A percentile compares a stretch with the other conserved stretches of the same genome.
Evolutionary conservation across 371 early-diverging fungal species (phyloP).

Genomic region (Saksenaea oblongispora): DNA sequence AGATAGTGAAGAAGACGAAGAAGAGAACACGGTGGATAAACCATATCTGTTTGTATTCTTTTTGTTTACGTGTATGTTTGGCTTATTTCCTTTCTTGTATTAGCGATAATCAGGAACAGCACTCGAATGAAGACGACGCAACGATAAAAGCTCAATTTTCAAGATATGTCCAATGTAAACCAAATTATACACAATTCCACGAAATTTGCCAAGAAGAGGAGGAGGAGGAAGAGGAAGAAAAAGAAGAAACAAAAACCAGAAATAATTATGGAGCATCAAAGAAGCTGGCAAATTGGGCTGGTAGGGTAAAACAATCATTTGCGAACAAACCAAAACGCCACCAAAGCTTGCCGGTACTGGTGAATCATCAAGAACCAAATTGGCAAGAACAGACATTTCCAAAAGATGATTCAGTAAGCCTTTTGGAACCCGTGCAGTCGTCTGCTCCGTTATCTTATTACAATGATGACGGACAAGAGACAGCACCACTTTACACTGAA

Average conservation of each 20-base stretch:
- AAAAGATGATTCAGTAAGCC: background rate
- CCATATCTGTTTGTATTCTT: background rate
- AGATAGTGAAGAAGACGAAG: conserved; percentile 12
- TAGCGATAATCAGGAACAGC: background rate
- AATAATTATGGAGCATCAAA: background rate
- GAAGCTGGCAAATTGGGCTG: background rate
- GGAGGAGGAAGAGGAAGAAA: background rate
- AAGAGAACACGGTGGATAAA: background rate
- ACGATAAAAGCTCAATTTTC: background rate
- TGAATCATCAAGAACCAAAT: background rate
- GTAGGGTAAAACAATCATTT: background rate
- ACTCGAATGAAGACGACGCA: background rate
- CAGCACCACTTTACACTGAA: background rate
- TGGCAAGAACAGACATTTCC: background rate
- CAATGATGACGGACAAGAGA: background rate
- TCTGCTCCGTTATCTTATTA: background rate
- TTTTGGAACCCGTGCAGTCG: background rate
- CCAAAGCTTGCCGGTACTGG: background rate
- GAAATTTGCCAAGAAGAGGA: background rate
- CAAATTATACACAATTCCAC: background rate
- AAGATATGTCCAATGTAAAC: background rate
- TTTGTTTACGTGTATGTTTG: background rate
- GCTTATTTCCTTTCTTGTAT: background rate
- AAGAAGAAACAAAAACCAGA: background rate
- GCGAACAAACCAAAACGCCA: background rate